phyloP scores from a whole-genome alignment of 2,329 filamentous ascomycete species.

The Coniosporium tulheliwenetii region DNA sequence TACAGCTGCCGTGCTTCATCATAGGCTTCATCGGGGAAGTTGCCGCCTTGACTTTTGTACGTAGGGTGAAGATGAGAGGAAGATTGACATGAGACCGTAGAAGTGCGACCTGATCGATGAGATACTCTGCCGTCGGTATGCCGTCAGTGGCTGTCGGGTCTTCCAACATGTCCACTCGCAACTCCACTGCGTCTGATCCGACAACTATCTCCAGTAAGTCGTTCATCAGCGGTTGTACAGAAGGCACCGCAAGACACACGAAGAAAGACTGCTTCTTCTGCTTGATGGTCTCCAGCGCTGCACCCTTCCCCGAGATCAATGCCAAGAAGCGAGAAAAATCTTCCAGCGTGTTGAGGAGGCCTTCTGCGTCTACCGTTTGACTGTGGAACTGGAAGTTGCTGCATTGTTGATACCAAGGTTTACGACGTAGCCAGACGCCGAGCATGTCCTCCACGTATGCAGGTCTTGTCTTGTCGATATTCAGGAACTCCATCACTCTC shows the following conservation, averaged over 20 bases:
- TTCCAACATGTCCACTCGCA: slow-evolving; percentile 79
- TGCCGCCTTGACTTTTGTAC: slow-evolving; percentile 78
- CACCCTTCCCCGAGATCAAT: slow-evolving; percentile 46
- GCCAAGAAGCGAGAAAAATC: slow-evolving; percentile 63
- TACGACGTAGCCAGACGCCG: slow-evolving; percentile 75
- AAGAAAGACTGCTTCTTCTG: slow-evolving; percentile 72
- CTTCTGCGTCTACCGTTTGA: slow-evolving; percentile 40
- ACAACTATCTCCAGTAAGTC: slow-evolving; percentile 59
- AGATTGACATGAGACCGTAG: slow-evolving; percentile 56
- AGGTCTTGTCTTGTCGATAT: slow-evolving; percentile 76
- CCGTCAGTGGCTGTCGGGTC: slow-evolving; percentile 46
- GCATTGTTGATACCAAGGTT: slow-evolving; percentile 80
- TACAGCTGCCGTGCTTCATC: slow-evolving; percentile 64
- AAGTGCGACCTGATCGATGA: slow-evolving; percentile 67
- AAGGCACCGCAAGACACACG: slow-evolving; percentile 73
- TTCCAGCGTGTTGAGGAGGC: slow-evolving; percentile 37
- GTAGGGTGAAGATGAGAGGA: slow-evolving; percentile 84
- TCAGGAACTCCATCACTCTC: slow-evolving; percentile 75
- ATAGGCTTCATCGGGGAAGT: slow-evolving; percentile 63
- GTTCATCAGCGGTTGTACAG: slow-evolving; percentile 47
- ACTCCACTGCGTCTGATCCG: slow-evolving; percentile 82
- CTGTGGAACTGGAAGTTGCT: slow-evolving; percentile 92
- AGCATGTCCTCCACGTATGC: slow-evolving; percentile 89
- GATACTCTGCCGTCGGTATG: slow-evolving; percentile 54
- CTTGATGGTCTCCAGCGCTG: slow-evolving; percentile 40